Evolutionary conservation across 805 yeast species (phyloP).

Genomic region (Saccharomycopsis sp.): DNA sequence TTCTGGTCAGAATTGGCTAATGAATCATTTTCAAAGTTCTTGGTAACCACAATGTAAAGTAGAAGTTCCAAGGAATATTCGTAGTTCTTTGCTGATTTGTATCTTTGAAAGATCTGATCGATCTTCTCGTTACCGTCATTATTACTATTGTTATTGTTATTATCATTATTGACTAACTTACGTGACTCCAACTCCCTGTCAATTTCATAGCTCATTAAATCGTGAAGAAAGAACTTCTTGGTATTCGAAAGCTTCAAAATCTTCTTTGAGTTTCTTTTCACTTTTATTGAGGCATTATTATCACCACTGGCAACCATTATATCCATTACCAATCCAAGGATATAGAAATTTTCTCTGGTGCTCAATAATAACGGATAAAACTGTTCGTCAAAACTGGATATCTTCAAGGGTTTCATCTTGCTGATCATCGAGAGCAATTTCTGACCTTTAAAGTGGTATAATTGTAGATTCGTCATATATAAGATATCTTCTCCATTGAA

Average conservation of each 20-base stretch:
- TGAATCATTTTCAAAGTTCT: slow-evolving; percentile 22
- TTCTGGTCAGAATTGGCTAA: slow-evolving; percentile 9
- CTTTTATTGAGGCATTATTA: neutral
- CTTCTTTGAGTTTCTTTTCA: slow-evolving; percentile 22
- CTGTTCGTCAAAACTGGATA: slow-evolving; percentile 26
- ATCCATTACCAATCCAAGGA: slow-evolving; percentile 38
- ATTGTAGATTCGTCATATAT: slow-evolving; percentile 8
- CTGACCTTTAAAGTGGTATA: neutral
- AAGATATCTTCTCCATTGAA: slow-evolving; percentile 35
- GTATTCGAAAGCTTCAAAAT: slow-evolving; percentile 31
- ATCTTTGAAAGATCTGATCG: slow-evolving; percentile 28
- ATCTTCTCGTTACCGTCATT: slow-evolving; percentile 13
- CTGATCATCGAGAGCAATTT: slow-evolving; percentile 8
- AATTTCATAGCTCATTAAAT: slow-evolving; percentile 40
- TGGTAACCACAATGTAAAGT: slow-evolving; percentile 30
- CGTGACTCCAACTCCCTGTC: slow-evolving; percentile 9
- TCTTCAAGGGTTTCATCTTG: slow-evolving; percentile 22
- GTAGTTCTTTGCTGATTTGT: slow-evolving; percentile 32
- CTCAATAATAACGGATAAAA: slow-evolving; percentile 26
- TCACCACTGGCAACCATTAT: slow-evolving; percentile 11
- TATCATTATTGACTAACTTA: neutral
- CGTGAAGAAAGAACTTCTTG: slow-evolving; percentile 39
- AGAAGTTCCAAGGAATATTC: slow-evolving; percentile 42
- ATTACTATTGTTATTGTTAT: neutral
- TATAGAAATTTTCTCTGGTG: slow-evolving; percentile 30